Base-by-base conservation (phyloP, 495 filamentous ascomycete species). In the Coniosporium apollinis region DNA sequence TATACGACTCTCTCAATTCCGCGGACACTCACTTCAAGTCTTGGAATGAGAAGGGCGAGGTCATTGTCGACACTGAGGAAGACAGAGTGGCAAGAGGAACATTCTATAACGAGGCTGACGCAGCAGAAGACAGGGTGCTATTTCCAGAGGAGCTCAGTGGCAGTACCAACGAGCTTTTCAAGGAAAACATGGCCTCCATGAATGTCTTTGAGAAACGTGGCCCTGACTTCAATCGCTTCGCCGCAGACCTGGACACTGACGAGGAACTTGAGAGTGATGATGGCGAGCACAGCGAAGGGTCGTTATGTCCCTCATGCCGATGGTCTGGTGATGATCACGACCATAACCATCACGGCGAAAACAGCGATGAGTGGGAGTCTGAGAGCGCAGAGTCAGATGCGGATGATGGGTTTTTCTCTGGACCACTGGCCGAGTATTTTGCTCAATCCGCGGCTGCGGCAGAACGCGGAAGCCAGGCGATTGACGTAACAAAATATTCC, bases 21-120 rank as follows among this genome's bases (percentile, higher is more conserved):
- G 16, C 30, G 7, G 4, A 26, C 13, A 6, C 17, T 8, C 3
- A 32, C 17, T 8, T 28, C 3, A 8, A 31, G 8, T 17, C 10
- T 13, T 15, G 19, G n/a, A n/a, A n/a, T n/a, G n/a, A n/a, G n/a
- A n/a, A n/a, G n/a, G n/a, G n/a, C n/a, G n/a, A n/a, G n/a, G n/a
- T n/a, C n/a, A n/a, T n/a, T 20, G 33, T 42, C 6, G 38, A 28
- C 11, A 37, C 8, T 24, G 30, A 39, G 3, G 31, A 13, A 11
- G 30, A 47, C 2, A 30, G 41, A 10, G 41, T 44, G 9, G 18
- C 37, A 13, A 44, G 43, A 26, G 49, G 50, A 9, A 21, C 43
- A 3, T 58, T 56, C 38, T 69, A 67, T 38, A 58, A 57, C 28
- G 52, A 66, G 37, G 51, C 56, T 8, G 61, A 69, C 33, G 56